phyloP scores from a whole-genome alignment of 176 grass and related monocot genomes.

The Oryza meridionalis region DNA sequence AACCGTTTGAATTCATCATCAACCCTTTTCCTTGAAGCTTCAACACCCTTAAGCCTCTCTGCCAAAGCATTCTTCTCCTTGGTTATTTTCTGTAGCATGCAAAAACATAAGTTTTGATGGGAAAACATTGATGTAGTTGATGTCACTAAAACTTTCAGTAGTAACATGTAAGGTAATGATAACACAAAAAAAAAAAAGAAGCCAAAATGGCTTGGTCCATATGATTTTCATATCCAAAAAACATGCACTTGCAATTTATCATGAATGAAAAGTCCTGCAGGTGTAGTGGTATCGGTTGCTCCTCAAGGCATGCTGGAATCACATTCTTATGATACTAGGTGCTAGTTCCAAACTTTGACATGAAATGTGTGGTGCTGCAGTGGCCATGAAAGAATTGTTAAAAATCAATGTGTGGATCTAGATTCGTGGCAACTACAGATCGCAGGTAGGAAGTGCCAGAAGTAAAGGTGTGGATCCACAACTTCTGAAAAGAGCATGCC shows the following conservation, averaged over 20 bases:
- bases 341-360: neutral
- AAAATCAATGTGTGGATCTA: neutral
- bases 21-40: constrained; percentile 73
- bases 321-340: constrained; percentile 11
- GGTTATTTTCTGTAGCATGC: constrained; percentile 68
- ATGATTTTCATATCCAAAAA: constrained; percentile 22
- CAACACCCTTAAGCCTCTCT: constrained; percentile 78
- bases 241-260: neutral
- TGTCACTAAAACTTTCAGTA: constrained; percentile 25
- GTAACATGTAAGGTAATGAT: constrained; percentile 20
- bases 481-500: neutral
- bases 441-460: neutral
- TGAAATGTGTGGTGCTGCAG: neutral
- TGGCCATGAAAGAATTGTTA: neutral
- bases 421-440: constrained; percentile 12
- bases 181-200: neutral
- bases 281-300: neutral
- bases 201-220: neutral
- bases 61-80: constrained; percentile 85
- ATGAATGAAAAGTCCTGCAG: neutral
- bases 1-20: constrained; percentile 89
- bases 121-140: constrained; percentile 22
- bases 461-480: neutral
- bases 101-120: constrained; percentile 27
- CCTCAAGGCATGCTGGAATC: neutral